Base-by-base conservation (phyloP, 2,329 filamentous ascomycete genomes). In the Calonectria pseudoreteaudii region DNA sequence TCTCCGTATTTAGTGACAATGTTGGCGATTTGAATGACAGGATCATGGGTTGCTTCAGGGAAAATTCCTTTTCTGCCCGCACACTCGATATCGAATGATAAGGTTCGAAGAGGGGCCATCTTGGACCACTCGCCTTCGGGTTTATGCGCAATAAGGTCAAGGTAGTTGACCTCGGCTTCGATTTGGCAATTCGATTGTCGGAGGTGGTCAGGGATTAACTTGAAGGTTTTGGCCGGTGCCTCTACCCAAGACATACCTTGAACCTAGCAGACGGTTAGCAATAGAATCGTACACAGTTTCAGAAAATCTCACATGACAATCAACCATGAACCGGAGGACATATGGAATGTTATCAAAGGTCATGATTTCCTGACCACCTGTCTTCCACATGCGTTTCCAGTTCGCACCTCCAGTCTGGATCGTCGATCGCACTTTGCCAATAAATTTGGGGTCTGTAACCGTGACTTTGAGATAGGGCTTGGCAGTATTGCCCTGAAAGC, bases 61-160 rank as follows among this genome's bases (percentile, higher is more conserved):
- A 99, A 99, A 81, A 99, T 94, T 77, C 97, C 97, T 86, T 99
- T 98, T 79, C 97, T 94, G 66, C 97, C 97, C 79, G 97, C 97
- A 84, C 97, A 99, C 85, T 99, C 97, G 79, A 99, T 99, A 91
- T 99, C 97, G 81, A 99, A 98, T 6, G 97, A 98, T 58, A 99
- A 86, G 60, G 98, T 94, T 74, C 97, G 93, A 4, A 99, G 88
- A 0, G 97, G 97, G 0, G 97, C 97, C 93, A 98, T 98, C 86
- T 98, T 99, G 34, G 95, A 95, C 95, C 96, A 99, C 82, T 98
- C 96, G 23, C 96, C 96, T 77, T 97, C 94, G 2, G 96, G 92
- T 64, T 94, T 92, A 84, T 98, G 96, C 13, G 97, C 93, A 75
- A 98, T 92, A 11, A 99, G 87, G 80, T 98, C 93, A 72, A 88